Percentiles rank a stretch among this genome's conserved stretches.
These are phyloP conservation scores for Nicotiana knightiana DNA, from an alignment of 257 asterid species.

Conservation along the genomic window DNA sequence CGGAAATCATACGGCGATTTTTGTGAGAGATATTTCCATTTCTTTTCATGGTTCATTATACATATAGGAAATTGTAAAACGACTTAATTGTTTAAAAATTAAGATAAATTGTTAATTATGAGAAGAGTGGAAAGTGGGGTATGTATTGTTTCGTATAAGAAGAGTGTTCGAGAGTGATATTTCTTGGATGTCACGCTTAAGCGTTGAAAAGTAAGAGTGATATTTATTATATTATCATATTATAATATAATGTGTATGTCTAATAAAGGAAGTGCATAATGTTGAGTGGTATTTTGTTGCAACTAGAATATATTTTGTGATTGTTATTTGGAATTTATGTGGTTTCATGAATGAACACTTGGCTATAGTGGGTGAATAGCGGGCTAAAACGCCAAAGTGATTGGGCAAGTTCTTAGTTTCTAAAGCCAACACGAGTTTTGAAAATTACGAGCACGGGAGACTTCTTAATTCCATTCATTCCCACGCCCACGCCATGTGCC, in stretches of 20 bases:
- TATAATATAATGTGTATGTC: not conserved
- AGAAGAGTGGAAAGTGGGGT: not conserved
- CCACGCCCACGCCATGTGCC: not conserved
- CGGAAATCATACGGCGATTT: constrained; percentile 35
- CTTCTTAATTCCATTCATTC: not conserved
- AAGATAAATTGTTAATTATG: not conserved
- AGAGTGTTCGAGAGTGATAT: not conserved
- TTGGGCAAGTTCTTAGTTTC: not conserved
- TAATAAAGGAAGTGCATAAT: too few relatives aligned
- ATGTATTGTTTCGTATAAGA: not conserved
- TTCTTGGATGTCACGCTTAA: constrained; percentile 16
- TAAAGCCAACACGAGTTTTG: not conserved
- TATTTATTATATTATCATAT: too few relatives aligned
- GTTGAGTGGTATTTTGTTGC: not conserved
- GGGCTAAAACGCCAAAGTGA: not conserved
- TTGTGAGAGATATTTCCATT: constrained; percentile 19
- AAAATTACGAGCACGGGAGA: not conserved
- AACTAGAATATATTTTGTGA: not conserved
- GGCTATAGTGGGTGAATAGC: not conserved
- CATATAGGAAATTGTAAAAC: not conserved
- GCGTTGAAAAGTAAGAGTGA: not conserved
- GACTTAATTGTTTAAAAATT: not conserved
- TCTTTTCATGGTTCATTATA: not conserved
- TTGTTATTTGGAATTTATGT: not conserved
- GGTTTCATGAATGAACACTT: not conserved